A percentile compares a stretch with the other conserved stretches of the same genome.
phyloP scores from a whole-genome alignment of 495 filamentous ascomycete genomes.

The Cercophora sp. region DNA sequence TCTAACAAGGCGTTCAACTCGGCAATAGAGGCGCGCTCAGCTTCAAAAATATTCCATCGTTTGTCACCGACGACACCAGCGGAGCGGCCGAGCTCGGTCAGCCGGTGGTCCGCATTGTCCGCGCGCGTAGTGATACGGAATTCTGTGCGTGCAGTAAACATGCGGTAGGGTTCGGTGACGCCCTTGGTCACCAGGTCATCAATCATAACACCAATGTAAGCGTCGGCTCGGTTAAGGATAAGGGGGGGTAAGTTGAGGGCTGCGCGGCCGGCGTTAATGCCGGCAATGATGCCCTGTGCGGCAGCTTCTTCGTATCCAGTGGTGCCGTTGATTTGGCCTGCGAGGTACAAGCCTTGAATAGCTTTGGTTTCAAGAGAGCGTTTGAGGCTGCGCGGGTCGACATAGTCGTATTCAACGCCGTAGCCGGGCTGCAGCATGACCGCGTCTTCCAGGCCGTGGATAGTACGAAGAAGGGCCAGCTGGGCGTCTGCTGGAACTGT shows the following conservation, averaged over 20 bases:
- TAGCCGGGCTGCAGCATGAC: constrained; percentile 95
- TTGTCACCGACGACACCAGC: constrained; percentile 75
- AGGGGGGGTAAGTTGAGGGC: constrained; percentile 61
- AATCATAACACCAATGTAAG: constrained; percentile 98
- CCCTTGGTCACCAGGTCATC: constrained; percentile 97
- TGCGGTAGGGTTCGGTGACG: constrained; percentile 93
- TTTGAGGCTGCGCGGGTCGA: constrained; percentile 83
- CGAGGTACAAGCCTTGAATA: constrained; percentile 84
- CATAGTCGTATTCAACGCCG: constrained; percentile 98
- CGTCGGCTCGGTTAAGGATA: constrained; percentile 74
- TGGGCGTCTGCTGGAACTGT: constrained; percentile 86
- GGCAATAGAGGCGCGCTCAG: constrained; percentile 57
- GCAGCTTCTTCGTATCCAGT: constrained; percentile 98
- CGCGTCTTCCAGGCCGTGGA: constrained; percentile 82
- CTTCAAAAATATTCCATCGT: constrained; percentile 69
- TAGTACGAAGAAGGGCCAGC: constrained; percentile 74
- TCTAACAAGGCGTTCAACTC: constrained; percentile 60
- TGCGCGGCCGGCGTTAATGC: constrained; percentile 84
- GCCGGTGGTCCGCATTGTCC: constrained; percentile 88
- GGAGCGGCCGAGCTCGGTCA: constrained; percentile 72
- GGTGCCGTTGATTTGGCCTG: constrained; percentile 97
- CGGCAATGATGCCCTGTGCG: constrained; percentile 87
- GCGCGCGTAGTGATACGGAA: constrained; percentile 87
- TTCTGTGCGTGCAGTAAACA: constrained; percentile 96
- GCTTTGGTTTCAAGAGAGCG: constrained; percentile 90